Conservation (phyloP, 192 early-diverging fungal species). For the Podila minutissima region DNA sequence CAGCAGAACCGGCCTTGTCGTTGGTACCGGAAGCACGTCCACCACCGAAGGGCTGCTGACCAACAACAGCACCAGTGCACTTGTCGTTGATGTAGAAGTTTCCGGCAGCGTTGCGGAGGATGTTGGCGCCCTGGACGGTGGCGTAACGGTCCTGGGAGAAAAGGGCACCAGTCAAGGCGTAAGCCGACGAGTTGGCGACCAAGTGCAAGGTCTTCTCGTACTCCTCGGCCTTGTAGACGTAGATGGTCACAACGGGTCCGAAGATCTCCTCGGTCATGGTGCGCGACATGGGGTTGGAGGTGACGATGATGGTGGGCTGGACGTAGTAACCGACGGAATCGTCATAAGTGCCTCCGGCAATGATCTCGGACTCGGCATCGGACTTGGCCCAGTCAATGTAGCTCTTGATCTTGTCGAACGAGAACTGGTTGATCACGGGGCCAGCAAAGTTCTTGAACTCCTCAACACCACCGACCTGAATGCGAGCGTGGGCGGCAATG, state of each 20-base stretch:
- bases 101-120: slow-evolving; percentile 88
- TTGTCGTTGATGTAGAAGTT: slow-evolving; percentile 99
- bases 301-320: slow-evolving; percentile 90
- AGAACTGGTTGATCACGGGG: slow-evolving; percentile 91
- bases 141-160: slow-evolving; percentile 91
- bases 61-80: slow-evolving; percentile 96
- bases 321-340: slow-evolving; percentile 91
- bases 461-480: slow-evolving; percentile 88
- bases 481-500: slow-evolving; percentile 70
- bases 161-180: slow-evolving; percentile 91
- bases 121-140: slow-evolving; percentile 74
- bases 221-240: slow-evolving; percentile 80
- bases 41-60: slow-evolving; percentile 99
- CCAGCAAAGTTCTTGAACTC: slow-evolving; percentile 88
- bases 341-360: slow-evolving; percentile 91
- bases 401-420: slow-evolving; percentile 93
- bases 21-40: slow-evolving; percentile 96
- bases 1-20: slow-evolving; percentile 95
- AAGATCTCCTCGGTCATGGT: slow-evolving; percentile 98
- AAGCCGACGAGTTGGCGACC: slow-evolving; percentile 80
- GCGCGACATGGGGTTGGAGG: slow-evolving; percentile 82
- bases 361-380: slow-evolving; percentile 78
- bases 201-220: slow-evolving; percentile 80
- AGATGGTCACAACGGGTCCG: slow-evolving; percentile 94
- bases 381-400: slow-evolving; percentile 86